Conservation (phyloP, 2,329 filamentous ascomycete genomes). For the Amphichorda felina region DNA sequence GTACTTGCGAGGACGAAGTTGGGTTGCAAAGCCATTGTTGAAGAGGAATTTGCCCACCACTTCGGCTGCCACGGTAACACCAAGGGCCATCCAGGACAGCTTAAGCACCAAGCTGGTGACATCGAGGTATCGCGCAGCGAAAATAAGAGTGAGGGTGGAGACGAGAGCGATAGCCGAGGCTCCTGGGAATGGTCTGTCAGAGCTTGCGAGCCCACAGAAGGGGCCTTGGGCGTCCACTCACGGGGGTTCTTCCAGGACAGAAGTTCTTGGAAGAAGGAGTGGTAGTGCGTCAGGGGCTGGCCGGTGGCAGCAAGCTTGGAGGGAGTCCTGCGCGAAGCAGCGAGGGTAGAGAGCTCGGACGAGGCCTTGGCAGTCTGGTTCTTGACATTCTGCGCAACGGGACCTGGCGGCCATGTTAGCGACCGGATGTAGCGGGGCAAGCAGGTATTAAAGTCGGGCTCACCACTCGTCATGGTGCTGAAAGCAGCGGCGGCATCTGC, state of each 20-base stretch:
- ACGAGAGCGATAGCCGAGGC: constrained; percentile 54
- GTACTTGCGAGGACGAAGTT: constrained; percentile 56
- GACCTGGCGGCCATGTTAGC: constrained; percentile 27
- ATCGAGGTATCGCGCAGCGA: constrained; percentile 54
- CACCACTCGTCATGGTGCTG: constrained; percentile 35
- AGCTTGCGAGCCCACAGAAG: background rate
- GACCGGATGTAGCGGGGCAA: background rate
- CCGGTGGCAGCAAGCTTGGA: constrained; percentile 42
- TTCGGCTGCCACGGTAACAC: constrained; percentile 49
- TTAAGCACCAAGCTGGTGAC: constrained; percentile 54
- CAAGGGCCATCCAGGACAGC: constrained; percentile 51
- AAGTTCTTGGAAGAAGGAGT: constrained; percentile 59
- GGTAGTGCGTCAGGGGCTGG: constrained; percentile 56
- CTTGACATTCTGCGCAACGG: constrained; percentile 46
- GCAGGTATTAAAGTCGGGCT: constrained; percentile 8
- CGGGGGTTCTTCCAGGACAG: constrained; percentile 59
- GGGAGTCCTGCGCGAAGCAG: constrained; percentile 43
- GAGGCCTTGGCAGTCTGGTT: constrained; percentile 42
- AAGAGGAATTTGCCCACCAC: constrained; percentile 47
- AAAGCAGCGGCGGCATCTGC: constrained; percentile 37
- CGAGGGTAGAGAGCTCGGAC: constrained; percentile 45
- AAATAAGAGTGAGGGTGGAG: constrained; percentile 45
- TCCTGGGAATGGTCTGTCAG: constrained; percentile 23
- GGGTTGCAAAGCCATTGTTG: constrained; percentile 49
- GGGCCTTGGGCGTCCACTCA: constrained; percentile 22